phyloP scores from a whole-genome alignment of 306 rosid species.

The Delonix regia region DNA sequence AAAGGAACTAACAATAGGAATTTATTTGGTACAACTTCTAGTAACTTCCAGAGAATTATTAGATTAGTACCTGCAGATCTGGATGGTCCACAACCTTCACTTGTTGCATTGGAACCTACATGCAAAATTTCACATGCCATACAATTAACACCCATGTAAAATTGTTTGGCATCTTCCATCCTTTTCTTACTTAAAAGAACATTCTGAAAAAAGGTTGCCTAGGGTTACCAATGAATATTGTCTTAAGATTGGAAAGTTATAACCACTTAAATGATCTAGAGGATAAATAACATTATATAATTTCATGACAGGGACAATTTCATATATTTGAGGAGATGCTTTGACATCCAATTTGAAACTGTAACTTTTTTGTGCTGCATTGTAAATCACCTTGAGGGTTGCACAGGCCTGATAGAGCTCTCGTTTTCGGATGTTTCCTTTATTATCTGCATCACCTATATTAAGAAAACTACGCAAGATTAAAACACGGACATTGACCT shows the following conservation, averaged over 20 bases:
- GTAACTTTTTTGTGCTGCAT: slow-evolving; percentile 3
- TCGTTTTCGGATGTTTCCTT: slow-evolving; percentile 71
- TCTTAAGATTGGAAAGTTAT: slow-evolving; percentile 20
- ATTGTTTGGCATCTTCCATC: slow-evolving; percentile 17
- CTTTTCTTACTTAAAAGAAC: neutral
- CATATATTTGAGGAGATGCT: slow-evolving; percentile 22
- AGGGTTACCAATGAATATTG: slow-evolving; percentile 7
- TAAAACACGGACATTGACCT: slow-evolving; percentile 18
- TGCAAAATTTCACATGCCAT: slow-evolving; percentile 34
- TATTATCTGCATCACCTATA: slow-evolving; percentile 82
- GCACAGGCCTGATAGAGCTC: slow-evolving; percentile 84
- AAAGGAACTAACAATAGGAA: slow-evolving; percentile 27
- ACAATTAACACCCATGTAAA: slow-evolving; percentile 23
- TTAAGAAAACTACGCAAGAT: slow-evolving; percentile 18
- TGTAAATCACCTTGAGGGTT: slow-evolving; percentile 74
- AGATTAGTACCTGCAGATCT: slow-evolving; percentile 71
- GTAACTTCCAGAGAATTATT: slow-evolving; percentile 42
- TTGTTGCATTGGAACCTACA: slow-evolving; percentile 70
- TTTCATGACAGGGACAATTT: neutral
- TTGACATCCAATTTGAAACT: slow-evolving; percentile 18
- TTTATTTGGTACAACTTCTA: slow-evolving; percentile 15
- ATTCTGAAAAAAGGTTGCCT: slow-evolving; percentile 13
- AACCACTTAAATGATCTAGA: slow-evolving; percentile 17
- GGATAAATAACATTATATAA: neutral
- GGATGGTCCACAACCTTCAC: slow-evolving; percentile 82